Percentiles rank a stretch among this genome's conserved stretches.
These are phyloP conservation scores for Yamadazyma epiphylla DNA, from an alignment of 1,139 yeast genomes.

Conservation along the genomic window DNA sequence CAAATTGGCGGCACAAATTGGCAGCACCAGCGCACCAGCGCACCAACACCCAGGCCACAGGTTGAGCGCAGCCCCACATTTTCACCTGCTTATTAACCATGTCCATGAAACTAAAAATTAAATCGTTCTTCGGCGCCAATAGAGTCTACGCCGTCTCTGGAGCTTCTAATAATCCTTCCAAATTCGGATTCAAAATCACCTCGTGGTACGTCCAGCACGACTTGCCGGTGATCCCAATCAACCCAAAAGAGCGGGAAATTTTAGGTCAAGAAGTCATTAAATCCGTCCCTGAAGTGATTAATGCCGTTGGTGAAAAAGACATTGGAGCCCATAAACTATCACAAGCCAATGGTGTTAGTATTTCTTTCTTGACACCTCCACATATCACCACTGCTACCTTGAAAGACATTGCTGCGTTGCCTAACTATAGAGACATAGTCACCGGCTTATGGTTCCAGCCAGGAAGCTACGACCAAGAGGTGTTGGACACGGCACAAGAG, in stretches of 20 bases:
- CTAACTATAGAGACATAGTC: conserved; percentile 30
- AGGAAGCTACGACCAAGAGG: conserved; percentile 62
- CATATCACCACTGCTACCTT: conserved; percentile 48
- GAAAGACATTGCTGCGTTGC: conserved; percentile 31
- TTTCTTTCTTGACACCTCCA: conserved; percentile 77
- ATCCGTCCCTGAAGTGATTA: conserved; percentile 31
- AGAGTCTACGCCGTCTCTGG: conserved; percentile 70
- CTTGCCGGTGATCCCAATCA: conserved; percentile 64
- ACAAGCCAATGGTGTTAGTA: conserved; percentile 40
- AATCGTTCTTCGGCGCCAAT: conserved; percentile 47
- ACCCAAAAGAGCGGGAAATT: conserved; percentile 50
- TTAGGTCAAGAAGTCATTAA: conserved; percentile 40
- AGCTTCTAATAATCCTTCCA: conserved; percentile 61
- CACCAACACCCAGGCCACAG: too few relatives aligned
- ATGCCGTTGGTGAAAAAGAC: conserved; percentile 20
- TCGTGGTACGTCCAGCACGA: conserved; percentile 61
- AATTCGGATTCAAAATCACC: conserved; percentile 70
- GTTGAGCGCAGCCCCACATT: neutral
- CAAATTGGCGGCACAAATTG: too few relatives aligned
- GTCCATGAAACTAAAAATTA: conserved; percentile 40
- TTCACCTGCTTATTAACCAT: conserved; percentile 11
- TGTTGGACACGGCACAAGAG: conserved; percentile 37
- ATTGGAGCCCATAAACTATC: conserved; percentile 24
- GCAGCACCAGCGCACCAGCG: too few relatives aligned
- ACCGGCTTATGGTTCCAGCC: conserved; percentile 82